Evolutionary conservation across 805 yeast genomes (phyloP).

Genomic region (Lipomyces spencermartinsiae): DNA sequence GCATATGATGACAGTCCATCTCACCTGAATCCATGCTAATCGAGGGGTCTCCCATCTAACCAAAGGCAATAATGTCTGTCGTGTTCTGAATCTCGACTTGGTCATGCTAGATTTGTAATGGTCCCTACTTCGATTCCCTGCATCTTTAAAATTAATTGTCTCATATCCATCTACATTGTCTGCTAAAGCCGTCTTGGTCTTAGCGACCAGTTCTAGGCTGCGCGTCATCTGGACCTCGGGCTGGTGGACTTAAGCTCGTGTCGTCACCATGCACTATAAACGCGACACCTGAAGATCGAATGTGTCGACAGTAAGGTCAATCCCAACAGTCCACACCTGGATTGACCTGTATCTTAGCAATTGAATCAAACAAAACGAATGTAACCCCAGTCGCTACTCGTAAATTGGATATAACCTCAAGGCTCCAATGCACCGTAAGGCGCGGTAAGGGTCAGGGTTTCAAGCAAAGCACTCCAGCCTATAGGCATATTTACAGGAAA

Average conservation of each 20-base stretch:
- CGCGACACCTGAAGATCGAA: not conserved
- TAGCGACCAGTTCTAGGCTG: not conserved
- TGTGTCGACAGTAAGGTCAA: not conserved
- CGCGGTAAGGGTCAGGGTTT: not conserved
- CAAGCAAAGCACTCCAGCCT: too few relatives aligned
- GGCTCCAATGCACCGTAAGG: not conserved
- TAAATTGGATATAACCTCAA: not conserved
- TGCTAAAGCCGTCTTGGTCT: constrained; percentile 15
- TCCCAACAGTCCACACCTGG: not conserved
- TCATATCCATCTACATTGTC: constrained; percentile 31
- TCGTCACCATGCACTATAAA: not conserved
- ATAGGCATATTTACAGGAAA: not conserved
- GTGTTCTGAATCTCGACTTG: constrained; percentile 58
- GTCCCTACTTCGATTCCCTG: constrained; percentile 72
- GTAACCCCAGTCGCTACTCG: not conserved
- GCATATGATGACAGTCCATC: constrained; percentile 1
- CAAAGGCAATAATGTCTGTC: constrained; percentile 60
- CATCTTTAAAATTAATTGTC: constrained; percentile 54
- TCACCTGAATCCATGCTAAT: constrained; percentile 62
- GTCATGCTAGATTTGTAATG: constrained; percentile 69
- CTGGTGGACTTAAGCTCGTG: not conserved
- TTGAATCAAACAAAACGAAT: not conserved
- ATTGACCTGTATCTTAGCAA: not conserved
- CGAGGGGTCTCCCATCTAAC: constrained; percentile 69
- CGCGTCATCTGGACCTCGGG: not conserved